These are phyloP conservation scores for Clonostachys solani DNA, from an alignment of 2,329 filamentous ascomycete species.

Conservation along the genomic window DNA sequence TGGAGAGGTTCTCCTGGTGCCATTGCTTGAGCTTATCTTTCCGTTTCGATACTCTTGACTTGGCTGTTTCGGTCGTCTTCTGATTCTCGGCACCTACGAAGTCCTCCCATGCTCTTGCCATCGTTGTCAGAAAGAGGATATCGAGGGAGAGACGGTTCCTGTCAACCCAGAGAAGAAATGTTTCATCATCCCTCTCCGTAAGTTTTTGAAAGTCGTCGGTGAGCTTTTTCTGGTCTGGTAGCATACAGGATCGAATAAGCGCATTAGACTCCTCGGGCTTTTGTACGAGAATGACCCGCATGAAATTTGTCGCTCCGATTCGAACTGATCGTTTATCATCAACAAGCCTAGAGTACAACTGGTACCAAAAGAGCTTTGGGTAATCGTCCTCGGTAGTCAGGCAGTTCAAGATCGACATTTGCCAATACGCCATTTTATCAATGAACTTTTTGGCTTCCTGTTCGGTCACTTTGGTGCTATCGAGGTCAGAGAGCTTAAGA, in stretches of 20 bases:
- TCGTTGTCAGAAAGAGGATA: slow-evolving; percentile 72
- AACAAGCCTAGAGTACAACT: slow-evolving; percentile 85
- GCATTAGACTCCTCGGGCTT: slow-evolving; percentile 78
- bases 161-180: slow-evolving; percentile 81
- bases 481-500: slow-evolving; percentile 77
- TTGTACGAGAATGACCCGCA: slow-evolving; percentile 90
- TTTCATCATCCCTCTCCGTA: slow-evolving; percentile 82
- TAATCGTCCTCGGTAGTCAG: slow-evolving; percentile 77
- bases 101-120: slow-evolving; percentile 82
- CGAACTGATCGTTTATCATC: slow-evolving; percentile 65
- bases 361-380: slow-evolving; percentile 83
- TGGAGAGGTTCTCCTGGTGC: slow-evolving; percentile 64
- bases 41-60: slow-evolving; percentile 65
- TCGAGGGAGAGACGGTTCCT: slow-evolving; percentile 76
- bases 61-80: slow-evolving; percentile 72
- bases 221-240: slow-evolving; percentile 66
- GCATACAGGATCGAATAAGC: slow-evolving; percentile 69
- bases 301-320: slow-evolving; percentile 74
- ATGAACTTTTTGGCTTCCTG: slow-evolving; percentile 67
- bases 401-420: slow-evolving; percentile 79
- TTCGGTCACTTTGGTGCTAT: slow-evolving; percentile 57
- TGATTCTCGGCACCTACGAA: slow-evolving; percentile 82
- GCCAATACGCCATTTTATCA: slow-evolving; percentile 90
- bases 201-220: slow-evolving; percentile 77
- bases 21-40: slow-evolving; percentile 80